phyloP scores from a whole-genome alignment of 2,329 filamentous ascomycete species.

The Thielaviopsis punctulata region DNA sequence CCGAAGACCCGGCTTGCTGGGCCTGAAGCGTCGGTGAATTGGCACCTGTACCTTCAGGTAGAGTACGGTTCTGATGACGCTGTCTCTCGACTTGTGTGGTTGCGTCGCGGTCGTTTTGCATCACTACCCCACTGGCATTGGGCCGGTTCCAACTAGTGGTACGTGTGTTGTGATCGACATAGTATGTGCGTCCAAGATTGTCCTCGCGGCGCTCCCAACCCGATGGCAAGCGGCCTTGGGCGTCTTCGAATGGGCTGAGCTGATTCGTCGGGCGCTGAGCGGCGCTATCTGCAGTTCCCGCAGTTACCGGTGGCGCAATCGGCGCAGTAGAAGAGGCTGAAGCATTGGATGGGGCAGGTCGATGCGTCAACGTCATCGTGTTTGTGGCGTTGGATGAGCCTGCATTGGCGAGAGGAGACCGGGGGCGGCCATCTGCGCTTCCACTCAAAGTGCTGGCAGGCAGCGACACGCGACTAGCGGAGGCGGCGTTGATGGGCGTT shows the following conservation, averaged over 20 bases:
- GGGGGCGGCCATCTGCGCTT: conserved; percentile 22
- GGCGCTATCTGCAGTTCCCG: conserved; percentile 15
- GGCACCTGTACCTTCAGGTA: conserved; percentile 89
- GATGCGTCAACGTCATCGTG: conserved; percentile 23
- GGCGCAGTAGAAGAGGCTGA: conserved; percentile 15
- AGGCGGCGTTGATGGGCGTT: conserved; percentile 9
- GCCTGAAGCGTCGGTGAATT: conserved; percentile 67
- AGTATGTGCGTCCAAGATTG: conserved; percentile 87
- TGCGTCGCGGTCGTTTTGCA: conserved; percentile 62
- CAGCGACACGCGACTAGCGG: conserved; percentile 27
- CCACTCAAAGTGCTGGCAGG: conserved; percentile 22
- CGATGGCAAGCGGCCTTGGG: conserved; percentile 77
- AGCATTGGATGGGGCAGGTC: conserved; percentile 30
- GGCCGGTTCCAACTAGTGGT: conserved; percentile 94
- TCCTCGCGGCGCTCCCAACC: conserved; percentile 96
- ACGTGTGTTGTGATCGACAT: conserved; percentile 93
- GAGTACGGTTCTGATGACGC: conserved; percentile 83
- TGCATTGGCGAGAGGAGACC: conserved; percentile 28
- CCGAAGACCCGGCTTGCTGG: conserved; percentile 26
- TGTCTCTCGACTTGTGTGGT: conserved; percentile 86
- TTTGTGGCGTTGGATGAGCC: conserved; percentile 23
- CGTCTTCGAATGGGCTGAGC: conserved; percentile 88
- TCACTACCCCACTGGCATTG: conserved; percentile 57
- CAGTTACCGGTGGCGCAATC: conserved; percentile 12
- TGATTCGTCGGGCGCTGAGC: conserved; percentile 17